Percentiles rank a stretch among this genome's conserved stretches.
These are phyloP conservation scores for Chrysophaeum taylorii DNA, from an alignment of 352 stramenopile species.

Conservation along the genomic window DNA sequence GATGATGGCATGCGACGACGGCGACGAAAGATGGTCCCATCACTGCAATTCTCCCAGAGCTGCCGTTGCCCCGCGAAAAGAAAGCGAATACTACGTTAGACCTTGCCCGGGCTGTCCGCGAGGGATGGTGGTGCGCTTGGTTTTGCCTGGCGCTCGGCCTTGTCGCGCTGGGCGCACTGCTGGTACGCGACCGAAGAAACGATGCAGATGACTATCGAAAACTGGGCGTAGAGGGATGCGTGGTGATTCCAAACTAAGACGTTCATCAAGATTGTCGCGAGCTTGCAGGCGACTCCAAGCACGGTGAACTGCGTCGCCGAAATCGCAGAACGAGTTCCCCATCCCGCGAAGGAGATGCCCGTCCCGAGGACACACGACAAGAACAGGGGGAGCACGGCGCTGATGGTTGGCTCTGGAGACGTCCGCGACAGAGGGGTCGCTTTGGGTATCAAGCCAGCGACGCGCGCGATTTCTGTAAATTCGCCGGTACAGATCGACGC, in stretches of 20 bases:
- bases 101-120: background rate
- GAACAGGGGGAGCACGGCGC: background rate
- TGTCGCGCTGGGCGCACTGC: constrained; percentile 47
- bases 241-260: constrained; percentile 67
- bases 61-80: no score
- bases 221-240: constrained; percentile 45
- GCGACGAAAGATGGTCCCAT: no score
- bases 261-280: constrained; percentile 63
- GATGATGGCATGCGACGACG: no score
- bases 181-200: constrained; percentile 49
- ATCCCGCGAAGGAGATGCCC: constrained; percentile 55
- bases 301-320: constrained; percentile 56
- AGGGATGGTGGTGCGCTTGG: background rate
- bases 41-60: no score
- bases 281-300: constrained; percentile 63
- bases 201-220: constrained; percentile 54
- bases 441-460: background rate
- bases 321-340: constrained; percentile 54
- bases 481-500: background rate
- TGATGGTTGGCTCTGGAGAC: background rate
- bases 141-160: background rate
- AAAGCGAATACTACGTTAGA: background rate
- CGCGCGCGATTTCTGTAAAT: background rate
- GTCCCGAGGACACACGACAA: background rate
- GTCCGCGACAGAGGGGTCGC: background rate